Evolutionary conservation across 495 filamentous ascomycete genomes (phyloP).

Genomic region (Penicillium silybi): DNA sequence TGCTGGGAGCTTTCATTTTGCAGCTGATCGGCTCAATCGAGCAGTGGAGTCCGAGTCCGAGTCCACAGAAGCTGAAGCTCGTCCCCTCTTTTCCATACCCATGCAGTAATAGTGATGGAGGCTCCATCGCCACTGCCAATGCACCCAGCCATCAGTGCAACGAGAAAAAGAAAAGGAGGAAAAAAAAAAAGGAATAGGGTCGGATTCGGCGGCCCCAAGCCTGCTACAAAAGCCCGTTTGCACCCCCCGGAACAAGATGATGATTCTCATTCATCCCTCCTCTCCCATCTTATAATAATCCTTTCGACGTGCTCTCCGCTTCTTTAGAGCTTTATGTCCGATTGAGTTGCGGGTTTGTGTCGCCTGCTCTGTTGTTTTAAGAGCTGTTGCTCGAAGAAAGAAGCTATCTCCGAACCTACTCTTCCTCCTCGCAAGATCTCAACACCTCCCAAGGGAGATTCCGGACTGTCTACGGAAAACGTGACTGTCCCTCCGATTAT

Average conservation of each 20-base stretch:
- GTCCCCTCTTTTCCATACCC: slow-evolving; percentile 6
- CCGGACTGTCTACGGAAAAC: not conserved
- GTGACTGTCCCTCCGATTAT: slow-evolving; percentile 5
- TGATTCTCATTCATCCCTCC: not conserved
- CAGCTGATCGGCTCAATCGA: slow-evolving; percentile 4
- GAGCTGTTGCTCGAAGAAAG: slow-evolving; percentile 20
- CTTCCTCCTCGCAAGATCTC: slow-evolving; percentile 11
- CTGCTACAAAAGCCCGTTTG: slow-evolving; percentile 2
- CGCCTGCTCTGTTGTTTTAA: slow-evolving; percentile 20
- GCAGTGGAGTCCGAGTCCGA: not conserved
- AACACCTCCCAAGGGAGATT: not conserved
- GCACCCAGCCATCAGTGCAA: not conserved
- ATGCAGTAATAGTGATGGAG: slow-evolving; percentile 1
- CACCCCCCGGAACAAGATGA: not conserved
- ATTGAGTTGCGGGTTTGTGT: slow-evolving; percentile 17
- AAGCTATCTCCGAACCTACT: slow-evolving; percentile 8
- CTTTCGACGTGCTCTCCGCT: not conserved
- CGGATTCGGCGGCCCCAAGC: not conserved
- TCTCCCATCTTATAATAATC: not conserved
- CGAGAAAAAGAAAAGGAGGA: not conserved
- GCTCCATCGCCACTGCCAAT: slow-evolving; percentile 1
- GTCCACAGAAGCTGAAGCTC: slow-evolving; percentile 13
- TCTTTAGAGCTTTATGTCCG: not conserved
- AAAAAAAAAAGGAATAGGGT: not conserved
- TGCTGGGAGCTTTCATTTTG: not conserved